Percentiles rank a stretch among this genome's conserved stretches.
phyloP scores from a whole-genome alignment of 73 alveolate species.

The Paramecium bursaria region DNA sequence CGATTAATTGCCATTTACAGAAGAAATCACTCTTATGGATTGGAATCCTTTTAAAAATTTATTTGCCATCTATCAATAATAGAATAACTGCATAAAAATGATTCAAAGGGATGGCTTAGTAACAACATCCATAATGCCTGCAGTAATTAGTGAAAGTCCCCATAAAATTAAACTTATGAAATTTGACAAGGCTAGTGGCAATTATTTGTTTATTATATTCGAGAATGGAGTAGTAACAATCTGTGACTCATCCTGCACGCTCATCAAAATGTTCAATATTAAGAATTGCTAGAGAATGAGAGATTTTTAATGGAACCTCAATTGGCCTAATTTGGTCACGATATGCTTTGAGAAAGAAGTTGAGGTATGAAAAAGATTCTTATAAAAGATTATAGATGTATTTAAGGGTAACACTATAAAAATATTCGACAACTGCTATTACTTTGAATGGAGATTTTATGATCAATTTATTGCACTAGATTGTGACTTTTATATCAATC shows the following conservation, averaged over 20 bases:
- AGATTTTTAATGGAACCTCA: constrained; percentile 44
- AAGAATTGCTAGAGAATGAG: not conserved
- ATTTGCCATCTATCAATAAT: constrained; percentile 25
- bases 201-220: constrained; percentile 19
- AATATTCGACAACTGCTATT: not conserved
- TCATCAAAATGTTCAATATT: constrained; percentile 40
- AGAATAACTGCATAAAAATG: constrained; percentile 14
- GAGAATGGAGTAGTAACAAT: constrained; percentile 48
- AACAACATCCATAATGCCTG: constrained; percentile 30
- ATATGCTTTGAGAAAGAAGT: constrained; percentile 24
- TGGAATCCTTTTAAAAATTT: constrained; percentile 16
- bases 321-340: constrained; percentile 48
- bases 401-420: constrained; percentile 26
- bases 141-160: constrained; percentile 22
- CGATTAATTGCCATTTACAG: not conserved
- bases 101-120: not conserved
- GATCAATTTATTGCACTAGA: constrained; percentile 48
- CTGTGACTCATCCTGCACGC: not conserved
- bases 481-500: constrained; percentile 9
- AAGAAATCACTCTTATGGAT: constrained; percentile 12
- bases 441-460: constrained; percentile 54
- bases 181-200: constrained; percentile 52
- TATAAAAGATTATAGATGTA: constrained; percentile 14
- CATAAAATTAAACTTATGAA: constrained; percentile 40
- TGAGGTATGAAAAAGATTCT: not conserved